phyloP scores from a whole-genome alignment of 2,329 filamentous ascomycete genomes.

The Pseudogymnoascus sp. region DNA sequence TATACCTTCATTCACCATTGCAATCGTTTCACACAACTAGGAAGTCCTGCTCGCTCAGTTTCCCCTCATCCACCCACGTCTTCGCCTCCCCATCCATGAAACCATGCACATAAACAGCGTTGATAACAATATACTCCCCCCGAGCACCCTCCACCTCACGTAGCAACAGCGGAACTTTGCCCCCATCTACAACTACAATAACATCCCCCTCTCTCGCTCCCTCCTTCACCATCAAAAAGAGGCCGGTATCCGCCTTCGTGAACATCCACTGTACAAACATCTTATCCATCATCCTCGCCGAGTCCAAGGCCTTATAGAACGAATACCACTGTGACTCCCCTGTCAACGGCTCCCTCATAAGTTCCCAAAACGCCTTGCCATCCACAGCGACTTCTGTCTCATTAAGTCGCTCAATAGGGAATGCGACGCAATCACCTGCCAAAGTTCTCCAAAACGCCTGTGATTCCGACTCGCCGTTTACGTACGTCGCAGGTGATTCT shows the following conservation, averaged over 20 bases:
- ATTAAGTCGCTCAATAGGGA: slow-evolving; percentile 10
- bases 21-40: neutral
- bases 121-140: neutral
- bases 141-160: neutral
- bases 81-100: neutral
- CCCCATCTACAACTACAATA: slow-evolving; percentile 2
- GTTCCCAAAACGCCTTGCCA: neutral
- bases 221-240: slow-evolving; percentile 7
- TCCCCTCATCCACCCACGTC: neutral
- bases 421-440: slow-evolving; percentile 12
- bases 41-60: neutral
- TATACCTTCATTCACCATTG: neutral
- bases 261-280: neutral
- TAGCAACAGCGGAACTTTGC: slow-evolving; percentile 1
- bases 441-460: slow-evolving; percentile 14
- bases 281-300: neutral
- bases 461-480: slow-evolving; percentile 1
- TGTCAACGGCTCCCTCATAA: neutral
- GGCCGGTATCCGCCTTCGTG: neutral
- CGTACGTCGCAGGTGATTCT: neutral
- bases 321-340: neutral
- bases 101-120: neutral
- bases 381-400: neutral
- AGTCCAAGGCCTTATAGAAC: neutral
- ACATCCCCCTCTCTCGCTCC: neutral